Evolutionary conservation across 495 filamentous ascomycete genomes (phyloP).

Genomic region (Aspergillus sclerotioniger): DNA sequence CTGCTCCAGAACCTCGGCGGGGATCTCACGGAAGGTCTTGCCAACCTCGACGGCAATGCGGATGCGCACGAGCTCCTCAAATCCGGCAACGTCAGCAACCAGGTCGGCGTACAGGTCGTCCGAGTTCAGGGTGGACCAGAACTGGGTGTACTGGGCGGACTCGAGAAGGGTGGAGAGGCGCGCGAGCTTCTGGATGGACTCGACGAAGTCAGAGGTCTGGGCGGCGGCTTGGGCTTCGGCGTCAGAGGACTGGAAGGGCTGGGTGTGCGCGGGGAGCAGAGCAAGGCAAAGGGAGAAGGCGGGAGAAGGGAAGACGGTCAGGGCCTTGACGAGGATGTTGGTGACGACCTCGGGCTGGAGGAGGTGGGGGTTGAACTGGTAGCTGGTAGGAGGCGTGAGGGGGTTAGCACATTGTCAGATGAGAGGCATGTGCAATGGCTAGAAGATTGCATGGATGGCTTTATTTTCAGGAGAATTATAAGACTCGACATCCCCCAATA

Average conservation of each 20-base stretch:
- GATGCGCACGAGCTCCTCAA: constrained; percentile 93
- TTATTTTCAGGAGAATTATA: constrained; percentile 32
- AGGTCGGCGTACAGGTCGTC: constrained; percentile 97
- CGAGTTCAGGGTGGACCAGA: constrained; percentile 90
- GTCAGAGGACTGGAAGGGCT: constrained; percentile 52
- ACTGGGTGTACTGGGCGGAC: constrained; percentile 78
- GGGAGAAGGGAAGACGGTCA: constrained; percentile 94
- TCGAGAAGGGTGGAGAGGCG: constrained; percentile 80
- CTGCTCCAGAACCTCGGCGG: constrained; percentile 70
- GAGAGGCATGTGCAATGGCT: neutral
- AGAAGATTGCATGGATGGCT: constrained; percentile 13
- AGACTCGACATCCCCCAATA: constrained; percentile 36
- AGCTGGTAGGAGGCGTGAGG: constrained; percentile 53
- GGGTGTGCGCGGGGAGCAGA: constrained; percentile 79
- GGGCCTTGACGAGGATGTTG: constrained; percentile 96
- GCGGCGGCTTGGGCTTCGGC: constrained; percentile 61
- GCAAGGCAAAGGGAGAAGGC: constrained; percentile 93
- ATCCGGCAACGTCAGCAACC: constrained; percentile 88
- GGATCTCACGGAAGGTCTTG: constrained; percentile 83
- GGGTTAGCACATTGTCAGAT: neutral
- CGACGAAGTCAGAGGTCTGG: constrained; percentile 61
- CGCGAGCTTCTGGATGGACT: constrained; percentile 87
- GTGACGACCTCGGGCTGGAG: constrained; percentile 94
- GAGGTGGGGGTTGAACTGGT: constrained; percentile 99
- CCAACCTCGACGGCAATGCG: constrained; percentile 86